Percentiles rank a stretch among this genome's conserved stretches.
phyloP scores from a whole-genome alignment of 2,329 filamentous ascomycete genomes.

The Pseudogymnoascus sp. region DNA sequence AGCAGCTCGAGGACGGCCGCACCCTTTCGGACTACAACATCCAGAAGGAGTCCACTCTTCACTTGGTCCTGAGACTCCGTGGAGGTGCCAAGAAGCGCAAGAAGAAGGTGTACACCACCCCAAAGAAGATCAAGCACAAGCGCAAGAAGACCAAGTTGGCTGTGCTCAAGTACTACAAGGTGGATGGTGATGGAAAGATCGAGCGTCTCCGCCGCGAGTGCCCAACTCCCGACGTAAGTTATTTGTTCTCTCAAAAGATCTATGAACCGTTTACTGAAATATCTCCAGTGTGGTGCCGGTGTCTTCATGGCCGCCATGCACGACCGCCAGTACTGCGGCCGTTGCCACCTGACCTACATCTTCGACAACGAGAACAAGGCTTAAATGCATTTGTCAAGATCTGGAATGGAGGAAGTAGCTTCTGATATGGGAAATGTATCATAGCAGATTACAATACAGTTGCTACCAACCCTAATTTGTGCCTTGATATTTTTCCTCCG shows the following conservation, averaged over 20 bases:
- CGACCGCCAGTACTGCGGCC: constrained; percentile 73
- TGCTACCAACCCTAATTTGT: constrained; percentile 8
- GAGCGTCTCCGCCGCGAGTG: constrained; percentile 98
- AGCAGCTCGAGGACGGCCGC: constrained; percentile 99
- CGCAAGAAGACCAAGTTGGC: constrained; percentile 99
- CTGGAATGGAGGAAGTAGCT: constrained; percentile 4
- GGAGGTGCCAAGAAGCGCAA: constrained; percentile 99
- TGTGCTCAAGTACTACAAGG: constrained; percentile 99
- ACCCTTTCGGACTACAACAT: constrained; percentile 99
- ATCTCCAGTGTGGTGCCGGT: constrained; percentile 84
- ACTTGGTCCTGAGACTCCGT: constrained; percentile 95
- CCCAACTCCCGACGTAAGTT: constrained; percentile 75
- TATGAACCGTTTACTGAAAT: constrained; percentile 29
- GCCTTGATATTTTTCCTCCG: neutral
- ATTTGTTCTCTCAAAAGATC: neutral
- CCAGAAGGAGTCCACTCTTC: constrained; percentile 99
- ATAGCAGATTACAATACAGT: constrained; percentile 1
- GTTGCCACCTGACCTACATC: constrained; percentile 66
- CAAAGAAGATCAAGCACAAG: constrained; percentile 99
- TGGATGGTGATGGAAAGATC: constrained; percentile 98
- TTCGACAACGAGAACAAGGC: constrained; percentile 50
- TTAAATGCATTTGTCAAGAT: constrained; percentile 10
- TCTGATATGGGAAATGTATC: constrained; percentile 4
- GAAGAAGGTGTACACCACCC: constrained; percentile 99
- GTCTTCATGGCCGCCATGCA: constrained; percentile 99